These are phyloP conservation scores for Bryoglossum gracile DNA, from an alignment of 495 filamentous ascomycete genomes.

Conservation along the genomic window DNA sequence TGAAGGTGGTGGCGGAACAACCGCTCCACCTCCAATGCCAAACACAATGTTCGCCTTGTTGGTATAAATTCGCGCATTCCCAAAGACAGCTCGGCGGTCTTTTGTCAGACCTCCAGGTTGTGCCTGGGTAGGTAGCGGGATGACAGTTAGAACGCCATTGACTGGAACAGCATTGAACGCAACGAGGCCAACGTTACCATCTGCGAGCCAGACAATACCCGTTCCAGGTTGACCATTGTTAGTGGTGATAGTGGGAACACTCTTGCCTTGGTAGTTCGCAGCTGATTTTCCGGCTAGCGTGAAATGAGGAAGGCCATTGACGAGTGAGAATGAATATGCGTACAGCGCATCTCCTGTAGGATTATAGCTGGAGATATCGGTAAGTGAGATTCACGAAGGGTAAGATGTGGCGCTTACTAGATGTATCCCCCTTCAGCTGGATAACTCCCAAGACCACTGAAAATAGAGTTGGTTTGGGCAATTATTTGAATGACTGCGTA, in stretches of 20 bases:
- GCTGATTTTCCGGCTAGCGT: constrained; percentile 20
- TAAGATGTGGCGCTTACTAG: constrained; percentile 20
- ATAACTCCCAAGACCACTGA: constrained; percentile 37
- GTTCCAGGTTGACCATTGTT: constrained; percentile 2
- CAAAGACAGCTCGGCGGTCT: constrained; percentile 36
- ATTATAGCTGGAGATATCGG: not conserved
- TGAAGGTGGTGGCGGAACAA: not conserved
- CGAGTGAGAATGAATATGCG: constrained; percentile 18
- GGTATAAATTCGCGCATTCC: constrained; percentile 23
- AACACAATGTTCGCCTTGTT: not conserved
- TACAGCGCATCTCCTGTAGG: constrained; percentile 25
- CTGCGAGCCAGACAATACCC: constrained; percentile 11
- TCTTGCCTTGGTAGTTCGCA: constrained; percentile 30
- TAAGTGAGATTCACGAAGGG: not conserved
- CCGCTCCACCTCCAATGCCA: not conserved
- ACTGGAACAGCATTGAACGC: constrained; percentile 26
- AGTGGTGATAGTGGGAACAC: constrained; percentile 17
- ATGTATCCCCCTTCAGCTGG: constrained; percentile 40
- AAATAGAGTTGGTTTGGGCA: constrained; percentile 30
- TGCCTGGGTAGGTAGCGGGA: constrained; percentile 22
- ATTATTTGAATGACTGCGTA: constrained; percentile 34
- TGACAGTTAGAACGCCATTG: constrained; percentile 28
- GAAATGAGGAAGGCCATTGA: constrained; percentile 23
- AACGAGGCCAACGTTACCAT: not conserved
- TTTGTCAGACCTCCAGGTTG: constrained; percentile 28